A percentile compares a stretch with the other conserved stretches of the same genome.
phyloP scores from a whole-genome alignment of 2,329 filamentous ascomycete genomes.

The Nothopassalora personata region DNA sequence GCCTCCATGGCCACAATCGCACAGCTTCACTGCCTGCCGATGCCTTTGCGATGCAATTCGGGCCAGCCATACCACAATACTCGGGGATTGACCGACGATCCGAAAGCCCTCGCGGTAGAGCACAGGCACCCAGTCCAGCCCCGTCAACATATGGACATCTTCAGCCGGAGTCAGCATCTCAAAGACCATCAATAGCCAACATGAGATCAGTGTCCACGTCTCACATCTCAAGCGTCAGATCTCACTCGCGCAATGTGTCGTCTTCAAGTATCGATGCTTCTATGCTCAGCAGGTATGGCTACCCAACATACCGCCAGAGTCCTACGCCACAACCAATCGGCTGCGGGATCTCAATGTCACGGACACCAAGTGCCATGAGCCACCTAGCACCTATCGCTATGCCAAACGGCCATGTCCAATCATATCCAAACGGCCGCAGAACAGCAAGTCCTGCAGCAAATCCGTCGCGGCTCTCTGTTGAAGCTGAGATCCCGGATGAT shows the following conservation, averaged over 20 bases:
- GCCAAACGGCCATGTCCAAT: constrained; percentile 28
- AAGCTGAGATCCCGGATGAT: constrained; percentile 35
- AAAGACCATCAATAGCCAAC: constrained; percentile 23
- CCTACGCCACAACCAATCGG: constrained; percentile 32
- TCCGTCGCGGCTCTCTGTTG: constrained; percentile 39
- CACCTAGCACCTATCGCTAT: constrained; percentile 33
- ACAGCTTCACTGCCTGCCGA: constrained; percentile 29
- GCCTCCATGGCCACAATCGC: constrained; percentile 20
- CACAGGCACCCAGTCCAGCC: constrained; percentile 16
- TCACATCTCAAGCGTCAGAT: constrained; percentile 24
- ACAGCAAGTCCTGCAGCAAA: constrained; percentile 36
- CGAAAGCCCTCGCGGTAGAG: constrained; percentile 22
- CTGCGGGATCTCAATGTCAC: constrained; percentile 24
- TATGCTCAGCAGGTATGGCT: constrained; percentile 57
- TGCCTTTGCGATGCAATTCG: constrained; percentile 24
- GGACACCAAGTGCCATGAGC: constrained; percentile 33
- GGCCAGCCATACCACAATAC: constrained; percentile 17
- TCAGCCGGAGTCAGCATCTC: constrained; percentile 15
- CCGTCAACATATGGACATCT: constrained; percentile 20
- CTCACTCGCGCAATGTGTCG: constrained; percentile 31
- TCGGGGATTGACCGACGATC: constrained; percentile 21
- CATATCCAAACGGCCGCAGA: constrained; percentile 26
- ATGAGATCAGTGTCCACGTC: constrained; percentile 26
- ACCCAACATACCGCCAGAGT: constrained; percentile 64
- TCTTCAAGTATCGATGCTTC: constrained; percentile 31